Conservation (phyloP, 2,329 filamentous ascomycete genomes). For the Botryotinia convoluta region DNA sequence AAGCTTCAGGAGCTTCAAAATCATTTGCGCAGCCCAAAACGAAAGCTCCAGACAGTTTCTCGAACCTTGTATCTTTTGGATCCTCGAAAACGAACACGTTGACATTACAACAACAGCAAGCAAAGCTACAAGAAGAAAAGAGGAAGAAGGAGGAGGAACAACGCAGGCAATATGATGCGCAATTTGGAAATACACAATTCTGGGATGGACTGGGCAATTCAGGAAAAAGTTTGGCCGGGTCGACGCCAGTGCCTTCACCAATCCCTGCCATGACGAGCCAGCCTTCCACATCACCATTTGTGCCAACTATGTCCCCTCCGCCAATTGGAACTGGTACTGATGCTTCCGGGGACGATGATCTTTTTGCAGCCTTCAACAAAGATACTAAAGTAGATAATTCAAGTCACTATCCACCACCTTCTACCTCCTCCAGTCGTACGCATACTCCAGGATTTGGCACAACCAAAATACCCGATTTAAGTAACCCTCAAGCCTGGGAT, state of each 20-base stretch:
- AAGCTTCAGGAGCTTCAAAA: conserved; percentile 42
- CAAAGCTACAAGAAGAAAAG: conserved; percentile 63
- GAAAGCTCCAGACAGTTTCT: conserved; percentile 67
- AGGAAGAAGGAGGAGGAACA: conserved; percentile 71
- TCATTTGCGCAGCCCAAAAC: conserved; percentile 44
- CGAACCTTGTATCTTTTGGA: conserved; percentile 67
- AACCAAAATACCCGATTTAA: conserved; percentile 48
- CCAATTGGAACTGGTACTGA: conserved; percentile 27
- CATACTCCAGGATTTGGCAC: conserved; percentile 46
- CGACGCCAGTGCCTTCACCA: conserved; percentile 48
- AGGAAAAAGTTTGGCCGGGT: conserved; percentile 42
- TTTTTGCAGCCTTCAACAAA: conserved; percentile 66
- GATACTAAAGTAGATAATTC: conserved; percentile 66
- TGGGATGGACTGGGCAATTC: conserved; percentile 69
- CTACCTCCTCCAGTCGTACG: conserved; percentile 38
- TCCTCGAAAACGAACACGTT: conserved; percentile 63
- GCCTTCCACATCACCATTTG: conserved; percentile 35
- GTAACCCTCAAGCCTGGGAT: conserved; percentile 54
- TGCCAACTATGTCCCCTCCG: conserved; percentile 43
- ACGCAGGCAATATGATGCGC: conserved; percentile 66
- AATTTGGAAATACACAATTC: conserved; percentile 74
- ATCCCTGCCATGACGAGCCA: conserved; percentile 45
- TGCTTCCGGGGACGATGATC: conserved; percentile 53
- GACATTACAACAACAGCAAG: conserved; percentile 74
- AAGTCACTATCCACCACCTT: conserved; percentile 60